These are phyloP conservation scores for Gossypium anomalum DNA, from an alignment of 345 rosid genomes.

Conservation along the genomic window DNA sequence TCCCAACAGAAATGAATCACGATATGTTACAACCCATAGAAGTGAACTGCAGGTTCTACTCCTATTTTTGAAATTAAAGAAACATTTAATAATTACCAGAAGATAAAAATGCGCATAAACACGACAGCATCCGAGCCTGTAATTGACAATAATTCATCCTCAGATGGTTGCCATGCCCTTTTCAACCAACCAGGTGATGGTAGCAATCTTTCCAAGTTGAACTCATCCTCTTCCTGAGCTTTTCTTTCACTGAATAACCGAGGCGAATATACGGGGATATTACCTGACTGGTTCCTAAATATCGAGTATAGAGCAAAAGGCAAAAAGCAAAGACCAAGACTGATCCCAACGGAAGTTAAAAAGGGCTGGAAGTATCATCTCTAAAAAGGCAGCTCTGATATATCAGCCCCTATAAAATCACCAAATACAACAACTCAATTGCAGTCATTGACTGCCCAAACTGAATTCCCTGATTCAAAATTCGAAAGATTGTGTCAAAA, in stretches of 20 bases:
- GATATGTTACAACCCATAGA: neutral
- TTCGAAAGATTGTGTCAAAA: neutral
- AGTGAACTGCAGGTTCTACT: neutral
- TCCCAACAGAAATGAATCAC: neutral
- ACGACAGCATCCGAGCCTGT: conserved; percentile 80
- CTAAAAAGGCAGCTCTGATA: conserved; percentile 1
- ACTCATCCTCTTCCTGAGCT: conserved; percentile 27
- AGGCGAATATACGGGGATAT: conserved; percentile 58
- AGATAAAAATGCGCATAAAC: conserved; percentile 58
- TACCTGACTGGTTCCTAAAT: conserved; percentile 69
- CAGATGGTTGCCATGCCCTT: conserved; percentile 62
- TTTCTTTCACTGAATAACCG: conserved; percentile 44
- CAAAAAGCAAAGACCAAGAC: conserved; percentile 74
- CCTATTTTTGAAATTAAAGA: neutral
- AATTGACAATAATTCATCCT: conserved; percentile 53
- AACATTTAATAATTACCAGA: conserved; percentile 42
- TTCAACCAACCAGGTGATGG: conserved; percentile 86
- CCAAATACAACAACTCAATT: neutral
- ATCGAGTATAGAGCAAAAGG: conserved; percentile 79
- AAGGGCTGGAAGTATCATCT: conserved; percentile 79
- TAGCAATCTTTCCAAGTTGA: conserved; percentile 58
- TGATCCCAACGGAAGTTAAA: conserved; percentile 94
- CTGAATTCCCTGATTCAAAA: conserved; percentile 2
- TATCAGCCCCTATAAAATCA: neutral
- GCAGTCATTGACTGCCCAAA: conserved; percentile 1